Evolutionary conservation across 164 flowering plant genomes (phyloP), one percentile per base, ranked within the genome.

Genomic region (Tinospora cordifolia): DNA sequence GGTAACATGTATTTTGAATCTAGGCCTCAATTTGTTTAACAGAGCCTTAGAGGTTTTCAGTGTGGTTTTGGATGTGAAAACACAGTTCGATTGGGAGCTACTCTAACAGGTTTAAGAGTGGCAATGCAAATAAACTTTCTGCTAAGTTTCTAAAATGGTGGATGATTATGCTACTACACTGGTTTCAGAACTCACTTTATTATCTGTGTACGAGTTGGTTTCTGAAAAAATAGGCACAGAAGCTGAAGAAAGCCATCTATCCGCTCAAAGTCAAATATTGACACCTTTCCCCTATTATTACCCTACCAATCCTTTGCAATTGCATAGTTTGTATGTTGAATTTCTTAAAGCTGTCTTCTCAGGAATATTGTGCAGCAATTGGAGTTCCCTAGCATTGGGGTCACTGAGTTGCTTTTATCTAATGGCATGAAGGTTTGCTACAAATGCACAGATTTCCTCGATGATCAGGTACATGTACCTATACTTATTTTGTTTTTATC

Each of bases 341-440:
- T 34, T 67, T 58, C 38, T 26, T 69, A 13, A 47, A 72, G 34
- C 22, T 15, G 11, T 66, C 62, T 58, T 24, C 62, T 74, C n/a
- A 93, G 98, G 85, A 69, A 66, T 63, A 79, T 87, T 74, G 71
- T 79, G 67, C 76, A 87, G 76, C 87, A 90, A 76, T 46, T 65
- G 70, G 94, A 88, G 73, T 85, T 78, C 80, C 64, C 86, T 67
- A 82, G 78, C 67, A 80, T 93, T 77, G 94, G 89, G 72, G 90
- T 84, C 34, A 85, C 90, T 27, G 98, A 93, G 75, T 71, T 93
- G 63, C 73, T 86, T 69, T 71, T 93, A 57, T 93, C 97, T 66
- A 93, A 93, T 83, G 98, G 96, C 68, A 90, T 93, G 97, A 83
- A 84, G 63, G 90, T 93, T 59, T 91, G 97, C 84, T 93, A 93